Percentiles rank a stretch among this genome's conserved stretches.
Conservation (phyloP, 352 stramenopile genomes). For the Pythium aristosporum region DNA sequence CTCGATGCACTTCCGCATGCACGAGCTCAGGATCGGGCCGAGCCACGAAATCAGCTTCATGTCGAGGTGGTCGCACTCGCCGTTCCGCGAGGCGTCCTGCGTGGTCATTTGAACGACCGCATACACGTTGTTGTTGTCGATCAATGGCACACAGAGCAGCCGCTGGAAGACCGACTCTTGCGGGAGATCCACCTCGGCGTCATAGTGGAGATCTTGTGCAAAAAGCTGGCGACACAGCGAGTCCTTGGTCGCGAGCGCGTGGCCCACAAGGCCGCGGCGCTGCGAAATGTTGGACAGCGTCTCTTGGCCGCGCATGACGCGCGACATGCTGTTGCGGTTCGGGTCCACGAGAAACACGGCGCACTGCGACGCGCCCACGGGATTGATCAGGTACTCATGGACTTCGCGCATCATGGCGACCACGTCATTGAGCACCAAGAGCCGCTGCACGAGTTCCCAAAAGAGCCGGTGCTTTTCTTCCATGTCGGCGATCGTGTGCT, state of each 20-base stretch:
- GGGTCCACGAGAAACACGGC: conserved; percentile 78
- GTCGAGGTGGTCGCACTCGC: conserved; percentile 58
- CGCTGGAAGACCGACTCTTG: conserved; percentile 62
- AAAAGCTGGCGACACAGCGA: conserved; percentile 48
- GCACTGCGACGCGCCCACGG: conserved; percentile 47
- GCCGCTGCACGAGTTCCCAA: conserved; percentile 71
- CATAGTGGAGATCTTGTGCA: conserved; percentile 42
- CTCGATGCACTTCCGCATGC: conserved; percentile 86
- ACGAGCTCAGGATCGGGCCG: conserved; percentile 76
- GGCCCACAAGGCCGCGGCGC: conserved; percentile 53
- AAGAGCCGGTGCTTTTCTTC: conserved; percentile 76
- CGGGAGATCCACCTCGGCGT: conserved; percentile 64
- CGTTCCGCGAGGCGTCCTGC: conserved; percentile 30
- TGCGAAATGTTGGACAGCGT: conserved; percentile 53
- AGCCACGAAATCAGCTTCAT: conserved; percentile 79
- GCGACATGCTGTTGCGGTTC: conserved; percentile 75
- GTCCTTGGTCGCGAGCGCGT: conserved; percentile 35
- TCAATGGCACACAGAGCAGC: conserved; percentile 67
- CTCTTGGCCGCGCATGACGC: conserved; percentile 48
- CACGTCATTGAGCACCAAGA: conserved; percentile 70
- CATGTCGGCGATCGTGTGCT: conserved; percentile 3
- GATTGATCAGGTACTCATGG: conserved; percentile 60
- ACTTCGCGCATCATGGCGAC: conserved; percentile 73
- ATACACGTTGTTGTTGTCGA: conserved; percentile 76
- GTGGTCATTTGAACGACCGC: conserved; percentile 73